phyloP scores from a whole-genome alignment of 805 yeast genomes.

The Wickerhamomyces alni region DNA sequence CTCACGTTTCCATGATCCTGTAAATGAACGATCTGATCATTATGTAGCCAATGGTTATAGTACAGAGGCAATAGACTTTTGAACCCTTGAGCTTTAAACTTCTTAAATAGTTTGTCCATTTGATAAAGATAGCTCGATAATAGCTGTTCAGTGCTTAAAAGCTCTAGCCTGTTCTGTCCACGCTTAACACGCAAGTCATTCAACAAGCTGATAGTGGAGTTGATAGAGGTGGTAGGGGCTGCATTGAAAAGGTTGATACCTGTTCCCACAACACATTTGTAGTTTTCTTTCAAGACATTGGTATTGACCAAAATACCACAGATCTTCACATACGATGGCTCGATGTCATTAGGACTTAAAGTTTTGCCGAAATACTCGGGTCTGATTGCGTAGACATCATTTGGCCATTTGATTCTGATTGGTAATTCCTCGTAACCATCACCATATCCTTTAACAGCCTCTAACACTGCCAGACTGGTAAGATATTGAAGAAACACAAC shows the following conservation, averaged over 20 bases:
- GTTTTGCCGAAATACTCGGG: constrained; percentile 50
- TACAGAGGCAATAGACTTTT: constrained; percentile 60
- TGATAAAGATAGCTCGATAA: constrained; percentile 63
- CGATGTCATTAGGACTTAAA: constrained; percentile 42
- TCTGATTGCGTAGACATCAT: constrained; percentile 73
- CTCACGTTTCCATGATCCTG: constrained; percentile 43
- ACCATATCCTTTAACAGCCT: constrained; percentile 58
- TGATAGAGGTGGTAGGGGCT: constrained; percentile 91
- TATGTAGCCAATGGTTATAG: constrained; percentile 84
- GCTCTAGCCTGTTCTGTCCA: constrained; percentile 28
- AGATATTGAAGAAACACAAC: constrained; percentile 86
- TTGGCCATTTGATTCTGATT: constrained; percentile 91
- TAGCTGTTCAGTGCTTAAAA: constrained; percentile 37
- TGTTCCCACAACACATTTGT: constrained; percentile 71
- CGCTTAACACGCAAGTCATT: constrained; percentile 42
- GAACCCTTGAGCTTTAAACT: constrained; percentile 63
- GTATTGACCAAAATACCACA: constrained; percentile 85
- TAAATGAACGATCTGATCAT: constrained; percentile 65
- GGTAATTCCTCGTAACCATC: constrained; percentile 72
- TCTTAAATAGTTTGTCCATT: constrained; percentile 56
- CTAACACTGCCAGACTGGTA: constrained; percentile 75
- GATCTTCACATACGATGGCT: constrained; percentile 66
- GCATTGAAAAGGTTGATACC: constrained; percentile 80
- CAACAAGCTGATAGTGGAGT: constrained; percentile 56
- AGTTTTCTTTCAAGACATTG: constrained; percentile 52